Evolutionary conservation across 495 filamentous ascomycete species (phyloP).

Genomic region (Aspergillus asperescens): DNA sequence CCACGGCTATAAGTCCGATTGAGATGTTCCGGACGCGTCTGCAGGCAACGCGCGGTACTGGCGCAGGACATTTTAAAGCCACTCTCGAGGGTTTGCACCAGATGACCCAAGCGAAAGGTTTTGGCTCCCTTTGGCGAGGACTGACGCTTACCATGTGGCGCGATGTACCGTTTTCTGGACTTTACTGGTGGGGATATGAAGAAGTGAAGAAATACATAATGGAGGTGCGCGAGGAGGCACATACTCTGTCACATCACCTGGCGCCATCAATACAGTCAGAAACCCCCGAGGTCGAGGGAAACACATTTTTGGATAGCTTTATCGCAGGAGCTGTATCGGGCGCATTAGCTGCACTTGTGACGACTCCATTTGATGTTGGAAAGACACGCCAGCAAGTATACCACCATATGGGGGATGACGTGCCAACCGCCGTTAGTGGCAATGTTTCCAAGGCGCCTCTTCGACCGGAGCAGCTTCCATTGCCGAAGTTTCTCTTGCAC

Average conservation of each 20-base stretch:
- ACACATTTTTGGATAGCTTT: slow-evolving; percentile 83
- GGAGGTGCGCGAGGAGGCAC: slow-evolving; percentile 53
- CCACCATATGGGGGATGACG: slow-evolving; percentile 47
- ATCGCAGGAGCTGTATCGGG: slow-evolving; percentile 78
- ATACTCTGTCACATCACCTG: slow-evolving; percentile 20
- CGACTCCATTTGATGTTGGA: slow-evolving; percentile 94
- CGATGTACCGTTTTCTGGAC: slow-evolving; percentile 91
- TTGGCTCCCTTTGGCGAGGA: slow-evolving; percentile 85
- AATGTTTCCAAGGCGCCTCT: slow-evolving; percentile 22
- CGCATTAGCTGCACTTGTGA: slow-evolving; percentile 79
- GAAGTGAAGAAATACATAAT: slow-evolving; percentile 60
- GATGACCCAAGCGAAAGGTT: slow-evolving; percentile 73
- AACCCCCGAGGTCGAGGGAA: slow-evolving; percentile 43
- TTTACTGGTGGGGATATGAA: slow-evolving; percentile 99
- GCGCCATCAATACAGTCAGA: slow-evolving; percentile 4
- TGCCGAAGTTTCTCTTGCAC: slow-evolving; percentile 75
- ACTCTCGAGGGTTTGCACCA: slow-evolving; percentile 69
- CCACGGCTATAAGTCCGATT: slow-evolving; percentile 78
- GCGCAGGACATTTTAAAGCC: slow-evolving; percentile 60
- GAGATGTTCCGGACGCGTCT: slow-evolving; percentile 94
- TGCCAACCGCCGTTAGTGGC: slow-evolving; percentile 11
- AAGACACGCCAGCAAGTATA: slow-evolving; percentile 91
- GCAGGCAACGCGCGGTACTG: slow-evolving; percentile 60
- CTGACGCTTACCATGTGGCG: slow-evolving; percentile 90
- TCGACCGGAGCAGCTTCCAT: slow-evolving; percentile 64